Evolutionary conservation across 2,329 filamentous ascomycete genomes (phyloP), one percentile per base, ranked within the genome.

Genomic region (Stachybotrys echinatus): DNA sequence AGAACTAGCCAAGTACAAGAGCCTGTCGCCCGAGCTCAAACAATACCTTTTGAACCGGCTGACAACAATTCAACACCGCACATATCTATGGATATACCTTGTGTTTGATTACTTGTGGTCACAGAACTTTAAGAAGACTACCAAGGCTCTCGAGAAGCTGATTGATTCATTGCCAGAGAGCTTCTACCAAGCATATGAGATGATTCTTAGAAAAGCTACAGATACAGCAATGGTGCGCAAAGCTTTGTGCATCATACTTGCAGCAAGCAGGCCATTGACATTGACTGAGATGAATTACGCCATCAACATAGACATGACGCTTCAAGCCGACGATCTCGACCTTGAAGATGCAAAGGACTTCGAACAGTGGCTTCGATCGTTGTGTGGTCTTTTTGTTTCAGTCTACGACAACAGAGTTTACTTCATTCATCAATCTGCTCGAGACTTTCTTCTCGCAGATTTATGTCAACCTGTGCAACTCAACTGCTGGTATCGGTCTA

Each of bases 61-160:
- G 14, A 42, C 50, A 53, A 19, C 42, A 47, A 7, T 49, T 22
- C 23, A 52, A 1, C 55, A 71, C 38, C 64, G 66, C 12, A 72
- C 66, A 0, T 71, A 70, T 47, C 65, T 72, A 17, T 72, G 64
- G 68, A 55, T 69, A 4, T 58, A 66, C 38, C 59, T 71, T 48
- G 56, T 70, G 2, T 65, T 70, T 12, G 54, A 69, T 14, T 56
- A 64, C 46, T 50, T 71, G 12, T 20, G 58, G 42, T 49, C 43
- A 14, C 27, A 48, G 6, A 22, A 21, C 42, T 58, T 65, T 21
- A 61, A 60, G 34, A 59, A 53, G 39, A 60, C 50, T 19, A 8
- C 21, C 1, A 54, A 50, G 27, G 59, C 53, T 5, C 38, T 63
- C 18, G 40, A 58, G 10, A 34, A 34, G 6, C 21, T 52, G 10